Evolutionary conservation across 306 rosid genomes (phyloP), one percentile per base, ranked within the genome.

Genomic region (Mimosa pudica): DNA sequence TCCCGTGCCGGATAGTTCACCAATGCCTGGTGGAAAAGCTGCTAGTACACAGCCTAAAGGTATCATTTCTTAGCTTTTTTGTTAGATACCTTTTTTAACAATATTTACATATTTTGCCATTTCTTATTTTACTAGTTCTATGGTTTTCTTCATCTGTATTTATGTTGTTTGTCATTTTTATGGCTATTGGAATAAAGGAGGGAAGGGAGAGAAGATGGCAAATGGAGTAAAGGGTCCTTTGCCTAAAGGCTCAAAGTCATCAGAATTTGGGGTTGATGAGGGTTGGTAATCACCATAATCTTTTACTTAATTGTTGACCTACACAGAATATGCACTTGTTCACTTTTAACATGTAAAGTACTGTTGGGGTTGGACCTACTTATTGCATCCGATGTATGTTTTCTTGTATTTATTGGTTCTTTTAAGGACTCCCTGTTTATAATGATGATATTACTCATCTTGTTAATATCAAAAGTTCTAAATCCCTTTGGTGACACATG

Each of bases 171-270:
- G 24, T 79, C 75, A 55, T 75, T 76, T 80, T 80, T 73, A 66
- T 76, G 86, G 74, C 76, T 84, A 84, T 44, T 83, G 71, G 71
- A 80, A 77, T 52, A 52, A 79, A 81, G 88, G 88, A 41, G 98
- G 94, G 44, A 90, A 92, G 82, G 92, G 88, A 45, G 91, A 84
- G 72, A 86, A 88, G 74, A 67, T 48, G 49, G 88, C 73, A 76
- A 86, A 76, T 52, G 88, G 86, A 46, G 84, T 80, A 75, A 90
- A 86, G 80, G 66, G 60, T 77, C 36, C 86, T 67, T 78, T 4
- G 2, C 61, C 86, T 42, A 91, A 88, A 88, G 85, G 75, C 73
- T 73, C 81, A 3, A 91, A 54, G 32, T 80, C 90, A 18, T 85
- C 87, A 73, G 96, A 89, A 76, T 88, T 77, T 47, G 87, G 73